Evolutionary conservation across 495 filamentous ascomycete genomes (phyloP).

Genomic region (Delitschia confertaspora): DNA sequence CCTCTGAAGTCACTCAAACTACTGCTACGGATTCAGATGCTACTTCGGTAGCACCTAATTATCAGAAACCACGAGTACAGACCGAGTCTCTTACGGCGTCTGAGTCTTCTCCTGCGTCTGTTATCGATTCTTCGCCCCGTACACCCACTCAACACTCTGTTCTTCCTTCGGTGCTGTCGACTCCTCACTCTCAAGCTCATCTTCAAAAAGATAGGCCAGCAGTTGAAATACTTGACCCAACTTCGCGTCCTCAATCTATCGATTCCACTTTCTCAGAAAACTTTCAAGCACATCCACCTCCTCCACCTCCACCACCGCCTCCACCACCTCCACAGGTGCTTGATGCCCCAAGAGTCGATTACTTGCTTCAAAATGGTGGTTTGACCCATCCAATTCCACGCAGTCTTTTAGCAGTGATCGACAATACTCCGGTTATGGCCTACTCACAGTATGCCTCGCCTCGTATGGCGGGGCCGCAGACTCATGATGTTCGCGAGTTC

Average conservation of each 20-base stretch:
- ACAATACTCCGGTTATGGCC: slow-evolving; percentile 21
- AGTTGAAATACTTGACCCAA: slow-evolving; percentile 30
- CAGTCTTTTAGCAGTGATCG: slow-evolving; percentile 48
- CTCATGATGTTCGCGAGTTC: slow-evolving; percentile 49
- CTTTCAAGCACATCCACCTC: slow-evolving; percentile 32
- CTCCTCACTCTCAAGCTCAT: too few species aligned
- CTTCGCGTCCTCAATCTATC: slow-evolving; percentile 16
- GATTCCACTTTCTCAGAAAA: slow-evolving; percentile 10
- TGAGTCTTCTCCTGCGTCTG: slow-evolving; percentile 31
- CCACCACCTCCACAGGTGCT: slow-evolving; percentile 62
- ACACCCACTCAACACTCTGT: slow-evolving; percentile 46
- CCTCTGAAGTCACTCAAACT: slow-evolving; percentile 38
- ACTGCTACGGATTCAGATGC: slow-evolving; percentile 57
- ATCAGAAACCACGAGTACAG: slow-evolving; percentile 40
- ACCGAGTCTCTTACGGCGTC: slow-evolving; percentile 31
- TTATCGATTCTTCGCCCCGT: slow-evolving; percentile 46
- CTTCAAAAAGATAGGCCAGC: slow-evolving; percentile 20
- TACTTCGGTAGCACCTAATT: slow-evolving; percentile 58
- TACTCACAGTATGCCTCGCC: slow-evolving; percentile 43
- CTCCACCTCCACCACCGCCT: slow-evolving; percentile 75
- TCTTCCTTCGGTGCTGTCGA: slow-evolving; percentile 39
- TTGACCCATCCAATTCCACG: slow-evolving; percentile 56
- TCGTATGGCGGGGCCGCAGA: slow-evolving; percentile 18
- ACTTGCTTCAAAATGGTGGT: slow-evolving; percentile 79
- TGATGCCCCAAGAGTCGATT: slow-evolving; percentile 74